Percentiles rank a stretch among this genome's conserved stretches.
phyloP scores from a whole-genome alignment of 345 rosid species.

The Euphorbia peplus region DNA sequence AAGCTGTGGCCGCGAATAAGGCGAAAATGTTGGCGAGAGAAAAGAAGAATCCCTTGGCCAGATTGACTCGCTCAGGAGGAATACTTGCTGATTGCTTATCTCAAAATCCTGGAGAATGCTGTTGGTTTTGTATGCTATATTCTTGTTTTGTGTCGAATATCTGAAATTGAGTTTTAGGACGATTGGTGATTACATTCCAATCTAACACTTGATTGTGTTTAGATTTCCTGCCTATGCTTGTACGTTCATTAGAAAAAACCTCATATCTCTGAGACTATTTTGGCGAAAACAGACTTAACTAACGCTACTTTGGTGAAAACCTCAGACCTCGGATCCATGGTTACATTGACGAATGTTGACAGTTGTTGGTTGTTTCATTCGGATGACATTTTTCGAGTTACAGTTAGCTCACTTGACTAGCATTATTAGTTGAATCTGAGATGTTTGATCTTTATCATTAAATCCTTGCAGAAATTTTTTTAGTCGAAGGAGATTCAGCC shows the following conservation, averaged over 20 bases:
- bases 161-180: too few species aligned
- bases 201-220: too few species aligned
- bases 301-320: too few species aligned
- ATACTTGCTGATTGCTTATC: conserved; percentile 97
- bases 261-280: too few species aligned
- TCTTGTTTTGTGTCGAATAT: neutral
- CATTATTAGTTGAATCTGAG: neutral
- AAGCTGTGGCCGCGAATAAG: conserved; percentile 97
- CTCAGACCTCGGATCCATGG: too few species aligned
- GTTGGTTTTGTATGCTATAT: conserved; percentile 32
- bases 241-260: too few species aligned
- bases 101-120: conserved; percentile 84
- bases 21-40: conserved; percentile 93
- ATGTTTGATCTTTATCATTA: neutral
- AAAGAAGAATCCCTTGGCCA: conserved; percentile 81
- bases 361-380: neutral
- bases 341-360: too few species aligned
- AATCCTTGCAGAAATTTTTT: conserved; percentile 71
- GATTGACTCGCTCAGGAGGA: conserved; percentile 97
- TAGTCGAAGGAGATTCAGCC: conserved; percentile 98
- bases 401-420: neutral
- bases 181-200: too few species aligned
- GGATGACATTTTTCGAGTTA: neutral
- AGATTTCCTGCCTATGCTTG: too few species aligned
- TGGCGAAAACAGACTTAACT: too few species aligned